phyloP scores from a whole-genome alignment of 176 grass and related monocot genomes.

The Neostapfia colusana region DNA sequence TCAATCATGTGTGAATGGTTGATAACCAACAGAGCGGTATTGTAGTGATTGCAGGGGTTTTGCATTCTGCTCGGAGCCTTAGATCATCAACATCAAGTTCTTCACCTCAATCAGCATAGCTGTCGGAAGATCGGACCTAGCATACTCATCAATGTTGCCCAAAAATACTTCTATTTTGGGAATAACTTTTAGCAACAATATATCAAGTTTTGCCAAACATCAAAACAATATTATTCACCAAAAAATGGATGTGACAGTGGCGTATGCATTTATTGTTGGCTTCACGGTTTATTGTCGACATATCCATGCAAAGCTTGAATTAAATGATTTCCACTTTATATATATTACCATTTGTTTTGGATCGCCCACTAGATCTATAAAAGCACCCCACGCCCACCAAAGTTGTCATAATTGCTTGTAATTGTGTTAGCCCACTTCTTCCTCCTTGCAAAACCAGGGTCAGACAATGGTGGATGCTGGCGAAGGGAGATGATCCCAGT shows the following conservation, averaged over 20 bases:
- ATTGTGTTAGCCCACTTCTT: not conserved
- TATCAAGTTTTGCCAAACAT: not conserved
- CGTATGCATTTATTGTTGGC: not conserved
- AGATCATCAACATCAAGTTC: no score
- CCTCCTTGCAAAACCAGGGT: not conserved
- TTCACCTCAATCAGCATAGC: no score
- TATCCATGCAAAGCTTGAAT: not conserved
- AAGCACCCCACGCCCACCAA: not conserved
- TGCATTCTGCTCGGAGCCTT: no score
- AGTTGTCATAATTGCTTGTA: not conserved
- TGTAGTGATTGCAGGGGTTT: no score
- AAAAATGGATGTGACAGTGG: not conserved
- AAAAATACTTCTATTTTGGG: not conserved
- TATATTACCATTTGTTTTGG: not conserved
- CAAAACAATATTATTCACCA: not conserved
- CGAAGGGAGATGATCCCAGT: not conserved
- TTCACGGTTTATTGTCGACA: not conserved
- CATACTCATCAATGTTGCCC: no score
- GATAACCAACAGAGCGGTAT: no score
- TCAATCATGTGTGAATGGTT: no score
- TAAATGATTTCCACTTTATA: not conserved
- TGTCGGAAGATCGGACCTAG: no score
- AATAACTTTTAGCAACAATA: not conserved
- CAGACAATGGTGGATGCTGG: not conserved
- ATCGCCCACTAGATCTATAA: no score